These are phyloP conservation scores for Hapsidospora chrysogenum DNA, from an alignment of 495 filamentous ascomycete species.

Conservation along the genomic window DNA sequence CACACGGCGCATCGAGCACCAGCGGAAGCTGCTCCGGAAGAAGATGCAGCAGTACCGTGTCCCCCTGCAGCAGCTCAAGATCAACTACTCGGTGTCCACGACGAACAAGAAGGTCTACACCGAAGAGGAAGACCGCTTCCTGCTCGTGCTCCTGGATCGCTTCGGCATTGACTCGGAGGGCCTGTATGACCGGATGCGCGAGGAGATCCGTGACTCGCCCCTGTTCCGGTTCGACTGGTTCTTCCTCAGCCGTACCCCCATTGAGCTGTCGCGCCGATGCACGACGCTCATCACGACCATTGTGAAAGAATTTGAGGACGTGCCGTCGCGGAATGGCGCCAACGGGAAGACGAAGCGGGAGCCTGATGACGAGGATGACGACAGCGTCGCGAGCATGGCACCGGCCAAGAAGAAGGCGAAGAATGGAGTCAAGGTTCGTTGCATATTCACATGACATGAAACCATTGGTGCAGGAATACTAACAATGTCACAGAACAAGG, in stretches of 20 bases:
- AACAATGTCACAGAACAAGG: conserved; percentile 37
- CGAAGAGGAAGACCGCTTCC: conserved; percentile 93
- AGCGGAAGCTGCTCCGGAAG: conserved; percentile 83
- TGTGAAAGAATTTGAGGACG: conserved; percentile 76
- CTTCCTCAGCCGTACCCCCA: conserved; percentile 83
- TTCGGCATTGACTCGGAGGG: conserved; percentile 76
- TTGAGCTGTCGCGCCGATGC: conserved; percentile 82
- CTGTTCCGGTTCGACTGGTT: conserved; percentile 99
- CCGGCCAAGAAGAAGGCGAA: conserved; percentile 89
- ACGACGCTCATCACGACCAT: conserved; percentile 89
- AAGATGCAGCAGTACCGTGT: conserved; percentile 95
- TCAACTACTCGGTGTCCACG: conserved; percentile 96
- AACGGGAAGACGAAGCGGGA: conserved; percentile 60
- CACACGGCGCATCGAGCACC: conserved; percentile 71
- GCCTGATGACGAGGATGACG: conserved; percentile 65
- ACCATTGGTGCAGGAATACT: conserved; percentile 7
- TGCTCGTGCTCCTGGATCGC: conserved; percentile 82
- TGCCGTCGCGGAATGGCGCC: conserved; percentile 40
- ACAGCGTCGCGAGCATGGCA: conserved; percentile 49
- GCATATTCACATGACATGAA: too few relatives aligned
- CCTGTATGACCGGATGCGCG: conserved; percentile 71
- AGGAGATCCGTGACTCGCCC: conserved; percentile 85
- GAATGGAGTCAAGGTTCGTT: conserved; percentile 50
- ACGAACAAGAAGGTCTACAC: conserved; percentile 99
- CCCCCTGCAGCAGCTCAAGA: conserved; percentile 90